A percentile compares a stretch with the other conserved stretches of the same genome.
These are phyloP conservation scores for Oryza officinalis DNA, from an alignment of 176 grass and related monocot genomes.

Conservation along the genomic window DNA sequence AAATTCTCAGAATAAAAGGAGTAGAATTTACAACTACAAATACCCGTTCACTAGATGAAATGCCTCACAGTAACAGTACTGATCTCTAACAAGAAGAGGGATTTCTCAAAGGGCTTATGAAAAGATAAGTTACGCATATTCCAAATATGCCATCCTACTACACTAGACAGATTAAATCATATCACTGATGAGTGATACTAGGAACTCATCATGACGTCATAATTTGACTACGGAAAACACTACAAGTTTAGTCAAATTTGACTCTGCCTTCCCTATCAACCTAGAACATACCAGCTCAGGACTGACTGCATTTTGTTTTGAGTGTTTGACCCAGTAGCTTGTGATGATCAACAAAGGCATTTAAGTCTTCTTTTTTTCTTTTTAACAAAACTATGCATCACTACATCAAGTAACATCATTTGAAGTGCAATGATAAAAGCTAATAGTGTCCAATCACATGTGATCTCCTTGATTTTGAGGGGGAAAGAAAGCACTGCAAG, in stretches of 20 bases:
- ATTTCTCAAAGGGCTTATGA: background rate
- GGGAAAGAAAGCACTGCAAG: background rate
- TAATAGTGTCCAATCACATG: background rate
- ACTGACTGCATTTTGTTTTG: background rate
- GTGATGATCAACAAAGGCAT: slow-evolving; percentile 20
- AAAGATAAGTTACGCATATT: background rate
- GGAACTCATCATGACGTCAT: slow-evolving; percentile 2
- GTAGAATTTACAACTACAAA: background rate
- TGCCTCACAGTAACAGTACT: background rate
- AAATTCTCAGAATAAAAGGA: slow-evolving; percentile 9
- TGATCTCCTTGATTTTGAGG: background rate
- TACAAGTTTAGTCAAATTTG: background rate
- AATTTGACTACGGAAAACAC: background rate
- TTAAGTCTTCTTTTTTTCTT: background rate
- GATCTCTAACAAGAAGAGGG: background rate
- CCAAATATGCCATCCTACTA: background rate
- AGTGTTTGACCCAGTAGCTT: background rate
- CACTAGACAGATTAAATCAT: slow-evolving; percentile 4
- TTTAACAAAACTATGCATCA: background rate
- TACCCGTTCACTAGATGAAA: background rate
- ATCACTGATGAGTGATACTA: background rate
- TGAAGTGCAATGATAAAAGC: background rate
- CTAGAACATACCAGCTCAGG: slow-evolving; percentile 4
- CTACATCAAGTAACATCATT: slow-evolving; percentile 3
- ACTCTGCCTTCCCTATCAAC: background rate